Evolutionary conservation across 257 asterid species (phyloP), one percentile per base, ranked within the genome.

Genomic region (Salvia miltiorrhiza): DNA sequence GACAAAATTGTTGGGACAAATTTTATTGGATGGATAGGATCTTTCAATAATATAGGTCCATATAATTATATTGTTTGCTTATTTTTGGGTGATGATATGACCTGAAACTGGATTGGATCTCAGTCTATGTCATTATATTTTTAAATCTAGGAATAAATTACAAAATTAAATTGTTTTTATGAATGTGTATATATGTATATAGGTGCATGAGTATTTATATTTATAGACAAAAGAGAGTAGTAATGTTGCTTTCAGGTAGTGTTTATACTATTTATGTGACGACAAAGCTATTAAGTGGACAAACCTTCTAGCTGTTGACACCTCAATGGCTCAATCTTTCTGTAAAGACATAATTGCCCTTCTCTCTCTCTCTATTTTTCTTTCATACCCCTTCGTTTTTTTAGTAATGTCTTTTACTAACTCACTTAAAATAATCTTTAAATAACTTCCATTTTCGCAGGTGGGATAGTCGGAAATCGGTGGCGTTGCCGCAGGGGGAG

Each of bases 381-480:
- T 0, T 9, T 0, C 8, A 37, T 37, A 6, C 35, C 4, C 4
- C 35, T 30, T 6, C 35, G 4, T 30, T 30, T 0, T 30, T 30
- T 30, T 30, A 30, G 0, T 30, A 0, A 30, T 4, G 3, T 2
- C 3, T 1, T 30, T 30, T n/a, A n/a, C n/a, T n/a, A n/a, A n/a
- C n/a, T n/a, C n/a, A n/a, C n/a, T n/a, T n/a, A n/a, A n/a, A n/a
- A n/a, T n/a, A n/a, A n/a, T n/a, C n/a, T n/a, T n/a, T n/a, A n/a
- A n/a, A n/a, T n/a, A n/a, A n/a, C 2, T 7, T 35, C 9, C 1
- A 35, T 7, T 8, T 6, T 37, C 1, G 9, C 9, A 93, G 97
- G 87, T 93, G 99, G 99, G 96, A 90, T 57, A 50, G 39, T 71
- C 87, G 91, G 0, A 80, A 87, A 45, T 93, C 99, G 2, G 85